A percentile compares a stretch with the other conserved stretches of the same genome.
Evolutionary conservation across 2,329 filamentous ascomycete species (phyloP).

Genomic region (Monosporascus sp.): DNA sequence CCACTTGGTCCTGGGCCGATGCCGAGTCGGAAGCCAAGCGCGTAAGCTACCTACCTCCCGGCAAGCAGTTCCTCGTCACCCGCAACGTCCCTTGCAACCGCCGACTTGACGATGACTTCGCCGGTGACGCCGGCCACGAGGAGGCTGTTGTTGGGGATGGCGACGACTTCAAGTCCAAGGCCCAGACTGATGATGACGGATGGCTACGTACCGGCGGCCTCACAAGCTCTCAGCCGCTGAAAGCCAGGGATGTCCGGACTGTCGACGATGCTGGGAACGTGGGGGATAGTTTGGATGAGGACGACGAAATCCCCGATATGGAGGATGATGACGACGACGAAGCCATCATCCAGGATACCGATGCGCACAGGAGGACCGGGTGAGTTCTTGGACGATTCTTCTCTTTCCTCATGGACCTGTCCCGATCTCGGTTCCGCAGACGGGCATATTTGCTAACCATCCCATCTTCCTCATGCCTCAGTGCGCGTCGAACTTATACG

Average conservation of each 20-base stretch:
- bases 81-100: slow-evolving; percentile 91
- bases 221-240: slow-evolving; percentile 68
- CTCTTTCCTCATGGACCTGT: no score
- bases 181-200: slow-evolving; percentile 64
- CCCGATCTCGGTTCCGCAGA: no score
- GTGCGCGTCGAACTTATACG: slow-evolving; percentile 86
- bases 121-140: slow-evolving; percentile 78
- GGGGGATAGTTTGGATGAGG: slow-evolving; percentile 66
- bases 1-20: slow-evolving; percentile 94
- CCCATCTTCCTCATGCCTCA: slow-evolving; percentile 30
- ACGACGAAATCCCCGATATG: slow-evolving; percentile 93
- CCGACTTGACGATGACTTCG: slow-evolving; percentile 88
- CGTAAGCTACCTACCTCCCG: slow-evolving; percentile 73
- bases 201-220: slow-evolving; percentile 87
- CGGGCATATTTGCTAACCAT: slow-evolving; percentile 11
- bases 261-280: slow-evolving; percentile 86
- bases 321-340: slow-evolving; percentile 96
- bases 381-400: slow-evolving; percentile 18
- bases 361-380: slow-evolving; percentile 42
- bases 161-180: slow-evolving; percentile 52
- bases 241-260: slow-evolving; percentile 76
- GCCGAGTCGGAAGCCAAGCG: slow-evolving; percentile 77
- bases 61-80: slow-evolving; percentile 94
- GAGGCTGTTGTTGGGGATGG: slow-evolving; percentile 82
- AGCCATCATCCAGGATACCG: slow-evolving; percentile 82